Conservation (phyloP, 2,329 filamentous ascomycete species). For the Acarospora socialis region DNA sequence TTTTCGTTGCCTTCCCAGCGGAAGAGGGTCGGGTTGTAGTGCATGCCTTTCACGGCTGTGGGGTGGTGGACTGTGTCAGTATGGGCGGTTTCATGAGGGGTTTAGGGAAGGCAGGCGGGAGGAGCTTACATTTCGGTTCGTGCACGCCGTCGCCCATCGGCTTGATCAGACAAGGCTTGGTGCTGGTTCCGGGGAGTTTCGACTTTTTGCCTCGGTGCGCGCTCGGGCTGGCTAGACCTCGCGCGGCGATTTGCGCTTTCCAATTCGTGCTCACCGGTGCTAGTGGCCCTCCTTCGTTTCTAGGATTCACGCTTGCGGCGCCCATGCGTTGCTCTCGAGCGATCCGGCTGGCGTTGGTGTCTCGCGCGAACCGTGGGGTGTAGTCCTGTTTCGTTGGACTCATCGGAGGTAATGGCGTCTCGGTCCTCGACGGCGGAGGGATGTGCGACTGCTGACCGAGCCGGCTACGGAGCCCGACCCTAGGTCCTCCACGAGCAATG, state of each 20-base stretch:
- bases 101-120: not conserved
- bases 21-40: constrained; percentile 75
- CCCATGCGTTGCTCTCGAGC: constrained; percentile 47
- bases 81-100: too few relatives aligned
- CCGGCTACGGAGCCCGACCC: constrained; percentile 33
- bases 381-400: constrained; percentile 36
- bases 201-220: constrained; percentile 32
- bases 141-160: constrained; percentile 60
- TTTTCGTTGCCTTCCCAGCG: constrained; percentile 97
- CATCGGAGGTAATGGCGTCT: constrained; percentile 44
- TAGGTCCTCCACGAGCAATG: constrained; percentile 51
- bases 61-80: constrained; percentile 9
- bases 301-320: constrained; percentile 24
- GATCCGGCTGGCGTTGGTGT: constrained; percentile 52
- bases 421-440: constrained; percentile 23
- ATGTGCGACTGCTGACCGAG: constrained; percentile 28
- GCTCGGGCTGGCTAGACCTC: constrained; percentile 36
- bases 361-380: constrained; percentile 50
- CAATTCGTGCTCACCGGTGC: constrained; percentile 43
- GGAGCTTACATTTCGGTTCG: constrained; percentile 61
- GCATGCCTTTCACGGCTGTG: constrained; percentile 82
- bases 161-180: constrained; percentile 81
- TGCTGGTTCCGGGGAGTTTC: constrained; percentile 35
- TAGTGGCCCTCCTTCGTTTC: constrained; percentile 32
- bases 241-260: constrained; percentile 40